phyloP scores from a whole-genome alignment of 2,329 filamentous ascomycete species.

The Colletotrichum sp. region DNA sequence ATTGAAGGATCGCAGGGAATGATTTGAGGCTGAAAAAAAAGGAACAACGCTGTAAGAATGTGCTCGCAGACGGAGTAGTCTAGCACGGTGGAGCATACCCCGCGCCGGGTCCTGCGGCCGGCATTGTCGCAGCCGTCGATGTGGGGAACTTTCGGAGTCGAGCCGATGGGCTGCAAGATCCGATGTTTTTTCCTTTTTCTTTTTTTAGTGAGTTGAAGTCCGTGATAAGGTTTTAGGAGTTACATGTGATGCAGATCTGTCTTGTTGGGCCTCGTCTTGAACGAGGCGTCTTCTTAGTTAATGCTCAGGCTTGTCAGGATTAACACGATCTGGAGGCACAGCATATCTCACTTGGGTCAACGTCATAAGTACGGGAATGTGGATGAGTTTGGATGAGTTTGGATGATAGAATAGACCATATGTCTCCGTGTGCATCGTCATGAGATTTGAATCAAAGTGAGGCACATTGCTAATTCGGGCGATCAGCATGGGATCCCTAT shows the following conservation, averaged over 20 bases:
- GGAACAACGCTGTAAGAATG: rapidly evolving
- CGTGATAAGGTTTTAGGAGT: background rate
- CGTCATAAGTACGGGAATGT: no score
- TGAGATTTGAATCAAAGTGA: no score
- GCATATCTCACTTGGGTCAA: no score
- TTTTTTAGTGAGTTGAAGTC: background rate
- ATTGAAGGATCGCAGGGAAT: rapidly evolving
- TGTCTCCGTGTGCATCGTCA: no score
- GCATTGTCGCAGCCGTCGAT: background rate
- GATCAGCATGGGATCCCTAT: no score
- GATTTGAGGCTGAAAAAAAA: background rate
- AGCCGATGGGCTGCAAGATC: background rate
- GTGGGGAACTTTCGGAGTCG: background rate
- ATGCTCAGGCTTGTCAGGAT: no score
- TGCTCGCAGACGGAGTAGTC: background rate
- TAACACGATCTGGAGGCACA: no score
- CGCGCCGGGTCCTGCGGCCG: background rate
- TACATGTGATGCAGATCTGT: background rate
- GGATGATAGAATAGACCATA: no score
- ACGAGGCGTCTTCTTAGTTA: no score
- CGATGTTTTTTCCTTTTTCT: background rate
- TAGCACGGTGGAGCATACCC: background rate
- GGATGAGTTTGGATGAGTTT: no score
- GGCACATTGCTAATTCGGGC: no score
- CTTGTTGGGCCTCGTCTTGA: background rate